These are phyloP conservation scores for Lichtheimia ornata DNA, from an alignment of 371 early-diverging fungal genomes.

Conservation along the genomic window DNA sequence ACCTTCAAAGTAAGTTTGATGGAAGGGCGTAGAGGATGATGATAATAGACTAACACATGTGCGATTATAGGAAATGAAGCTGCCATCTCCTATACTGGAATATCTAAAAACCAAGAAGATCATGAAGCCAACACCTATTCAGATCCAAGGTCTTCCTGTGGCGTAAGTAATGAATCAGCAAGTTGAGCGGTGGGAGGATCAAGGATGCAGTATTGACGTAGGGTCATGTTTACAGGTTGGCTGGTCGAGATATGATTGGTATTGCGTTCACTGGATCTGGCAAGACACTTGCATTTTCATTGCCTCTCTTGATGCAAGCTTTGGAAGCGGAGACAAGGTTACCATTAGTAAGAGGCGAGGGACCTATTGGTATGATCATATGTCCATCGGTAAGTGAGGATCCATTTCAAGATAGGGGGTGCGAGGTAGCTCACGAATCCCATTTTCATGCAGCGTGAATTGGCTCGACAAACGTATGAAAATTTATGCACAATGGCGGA, in stretches of 20 bases:
- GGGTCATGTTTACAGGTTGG: conserved; percentile 29
- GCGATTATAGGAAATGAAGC: conserved; percentile 64
- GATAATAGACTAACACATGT: not conserved
- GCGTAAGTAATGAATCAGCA: conserved; percentile 41
- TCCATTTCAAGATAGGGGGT: not conserved
- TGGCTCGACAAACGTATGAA: conserved; percentile 87
- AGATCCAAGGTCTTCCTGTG: conserved; percentile 90
- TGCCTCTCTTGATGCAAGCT: conserved; percentile 86
- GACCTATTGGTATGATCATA: conserved; percentile 87
- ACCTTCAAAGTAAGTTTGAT: conserved; percentile 50
- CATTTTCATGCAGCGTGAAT: conserved; percentile 62
- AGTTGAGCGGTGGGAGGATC: not conserved
- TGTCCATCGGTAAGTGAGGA: conserved; percentile 78
- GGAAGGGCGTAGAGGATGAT: not conserved
- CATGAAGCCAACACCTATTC: conserved; percentile 94
- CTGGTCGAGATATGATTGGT: conserved; percentile 93
- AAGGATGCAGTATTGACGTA: not conserved
- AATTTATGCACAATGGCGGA: conserved; percentile 68
- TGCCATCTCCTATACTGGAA: conserved; percentile 78
- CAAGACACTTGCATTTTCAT: conserved; percentile 96
- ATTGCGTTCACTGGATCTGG: conserved; percentile 99
- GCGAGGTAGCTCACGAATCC: too few species aligned
- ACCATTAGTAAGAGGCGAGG: conserved; percentile 85
- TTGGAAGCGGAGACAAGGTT: conserved; percentile 79
- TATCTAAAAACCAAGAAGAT: conserved; percentile 85